Conservation (phyloP, 805 yeast genomes). For the Candida germanica region DNA sequence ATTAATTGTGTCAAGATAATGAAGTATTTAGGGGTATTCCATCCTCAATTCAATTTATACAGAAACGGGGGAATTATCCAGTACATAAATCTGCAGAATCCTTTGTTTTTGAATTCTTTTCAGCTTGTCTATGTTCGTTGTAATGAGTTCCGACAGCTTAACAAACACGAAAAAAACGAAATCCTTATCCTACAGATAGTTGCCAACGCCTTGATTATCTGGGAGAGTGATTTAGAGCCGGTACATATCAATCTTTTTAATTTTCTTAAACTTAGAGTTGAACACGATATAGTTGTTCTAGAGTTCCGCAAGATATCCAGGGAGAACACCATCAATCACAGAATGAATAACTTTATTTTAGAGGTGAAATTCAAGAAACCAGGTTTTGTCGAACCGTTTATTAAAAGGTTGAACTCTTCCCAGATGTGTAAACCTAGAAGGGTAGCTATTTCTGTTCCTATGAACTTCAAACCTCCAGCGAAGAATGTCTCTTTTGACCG, state of each 20-base stretch:
- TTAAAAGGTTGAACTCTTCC: background rate
- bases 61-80: background rate
- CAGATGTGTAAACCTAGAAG: conserved; percentile 1
- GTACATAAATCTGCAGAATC: conserved; percentile 2
- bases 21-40: background rate
- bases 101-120: background rate
- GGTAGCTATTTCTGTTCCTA: conserved; percentile 11
- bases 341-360: conserved; percentile 7
- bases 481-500: no score
- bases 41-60: background rate
- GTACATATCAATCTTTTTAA: conserved; percentile 7
- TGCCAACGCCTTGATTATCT: conserved; percentile 7
- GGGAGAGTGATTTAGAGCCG: conserved; percentile 4
- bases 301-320: conserved; percentile 9
- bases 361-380: conserved; percentile 5
- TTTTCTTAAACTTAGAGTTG: background rate
- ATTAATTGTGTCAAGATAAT: conserved; percentile 6
- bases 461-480: conserved; percentile 28
- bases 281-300: background rate
- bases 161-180: conserved; percentile 1
- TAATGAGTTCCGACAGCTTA: conserved; percentile 3
- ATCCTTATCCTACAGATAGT: conserved; percentile 10
- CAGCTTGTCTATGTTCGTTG: background rate
- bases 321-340: conserved; percentile 9
- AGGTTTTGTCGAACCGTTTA: conserved; percentile 1